Evolutionary conservation across 257 asterid species (phyloP).

Genomic region (Gentiana dahurica): DNA sequence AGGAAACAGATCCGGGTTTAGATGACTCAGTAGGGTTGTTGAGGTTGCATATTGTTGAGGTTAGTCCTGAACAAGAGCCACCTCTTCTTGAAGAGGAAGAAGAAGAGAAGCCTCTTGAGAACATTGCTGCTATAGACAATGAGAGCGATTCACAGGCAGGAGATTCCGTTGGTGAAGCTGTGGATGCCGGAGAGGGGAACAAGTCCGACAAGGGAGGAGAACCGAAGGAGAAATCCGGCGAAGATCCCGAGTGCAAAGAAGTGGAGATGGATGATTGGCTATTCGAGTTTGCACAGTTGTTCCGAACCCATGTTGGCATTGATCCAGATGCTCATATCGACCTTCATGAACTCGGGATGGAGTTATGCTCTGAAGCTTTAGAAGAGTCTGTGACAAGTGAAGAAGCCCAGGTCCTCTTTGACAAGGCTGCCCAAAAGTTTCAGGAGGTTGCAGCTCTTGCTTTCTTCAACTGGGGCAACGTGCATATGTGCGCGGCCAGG

Average conservation of each 20-base stretch:
- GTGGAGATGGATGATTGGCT: constrained; percentile 99
- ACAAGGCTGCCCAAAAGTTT: constrained; percentile 73
- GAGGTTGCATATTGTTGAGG: constrained; percentile 88
- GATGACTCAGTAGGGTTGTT: constrained; percentile 42
- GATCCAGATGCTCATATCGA: constrained; percentile 94
- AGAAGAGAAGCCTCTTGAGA: constrained; percentile 53
- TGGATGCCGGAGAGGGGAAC: constrained; percentile 45
- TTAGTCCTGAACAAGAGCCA: constrained; percentile 94
- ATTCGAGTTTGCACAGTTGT: constrained; percentile 92
- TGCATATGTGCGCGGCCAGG: constrained; percentile 97
- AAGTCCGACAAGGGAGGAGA: constrained; percentile 26
- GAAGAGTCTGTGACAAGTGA: constrained; percentile 86
- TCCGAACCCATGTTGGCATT: constrained; percentile 84
- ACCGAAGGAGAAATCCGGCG: constrained; percentile 42
- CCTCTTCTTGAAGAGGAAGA: constrained; percentile 71
- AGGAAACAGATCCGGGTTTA: constrained; percentile 40
- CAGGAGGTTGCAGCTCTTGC: constrained; percentile 99
- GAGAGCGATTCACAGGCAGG: constrained; percentile 33
- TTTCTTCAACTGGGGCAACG: constrained; percentile 96
- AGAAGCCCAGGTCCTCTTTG: constrained; percentile 79
- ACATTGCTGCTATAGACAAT: constrained; percentile 23
- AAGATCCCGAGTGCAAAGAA: constrained; percentile 67
- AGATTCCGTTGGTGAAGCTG: constrained; percentile 39
- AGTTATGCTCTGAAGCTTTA: constrained; percentile 87
- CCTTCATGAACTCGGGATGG: constrained; percentile 99